Evolutionary conservation across 78 protist genomes (phyloP).

Genomic region (Salpingoeca rosetta): DNA sequence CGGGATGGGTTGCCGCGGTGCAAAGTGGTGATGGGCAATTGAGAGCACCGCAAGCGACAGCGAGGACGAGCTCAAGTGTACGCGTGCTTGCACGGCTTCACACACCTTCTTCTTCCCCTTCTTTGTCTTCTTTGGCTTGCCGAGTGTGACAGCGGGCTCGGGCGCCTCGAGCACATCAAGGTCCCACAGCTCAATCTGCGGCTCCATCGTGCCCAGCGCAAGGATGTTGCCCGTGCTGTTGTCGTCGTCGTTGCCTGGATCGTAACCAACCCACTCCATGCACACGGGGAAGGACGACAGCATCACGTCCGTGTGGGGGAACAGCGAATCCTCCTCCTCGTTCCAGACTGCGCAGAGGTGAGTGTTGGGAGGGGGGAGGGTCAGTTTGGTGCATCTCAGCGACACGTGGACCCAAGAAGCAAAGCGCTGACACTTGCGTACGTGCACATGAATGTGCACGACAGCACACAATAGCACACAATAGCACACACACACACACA

Average conservation of each 20-base stretch:
- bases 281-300: constrained; percentile 50
- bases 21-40: background rate
- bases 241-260: constrained; percentile 8
- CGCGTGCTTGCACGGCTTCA: background rate
- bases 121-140: background rate
- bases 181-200: constrained; percentile 64
- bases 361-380: background rate
- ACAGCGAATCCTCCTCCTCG: constrained; percentile 30
- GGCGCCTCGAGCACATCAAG: constrained; percentile 60
- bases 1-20: too few relatives aligned
- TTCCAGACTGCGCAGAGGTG: constrained; percentile 30
- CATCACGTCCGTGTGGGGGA: constrained; percentile 53
- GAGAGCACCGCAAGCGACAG: background rate
- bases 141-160: constrained; percentile 44
- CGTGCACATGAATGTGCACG: too few relatives aligned
- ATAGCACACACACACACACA: too few relatives aligned
- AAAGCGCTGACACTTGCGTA: too few relatives aligned
- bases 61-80: background rate
- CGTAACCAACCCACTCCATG: constrained; percentile 18
- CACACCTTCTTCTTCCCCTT: constrained; percentile 15
- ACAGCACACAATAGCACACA: too few relatives aligned
- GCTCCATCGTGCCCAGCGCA: constrained; percentile 65
- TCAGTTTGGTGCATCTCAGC: background rate
- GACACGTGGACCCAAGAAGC: too few relatives aligned
- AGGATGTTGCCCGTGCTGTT: constrained; percentile 24